Percentiles rank a stretch among this genome's conserved stretches.
These are phyloP conservation scores for Trichoderma breve DNA, from an alignment of 2,329 filamentous ascomycete species.

Conservation along the genomic window DNA sequence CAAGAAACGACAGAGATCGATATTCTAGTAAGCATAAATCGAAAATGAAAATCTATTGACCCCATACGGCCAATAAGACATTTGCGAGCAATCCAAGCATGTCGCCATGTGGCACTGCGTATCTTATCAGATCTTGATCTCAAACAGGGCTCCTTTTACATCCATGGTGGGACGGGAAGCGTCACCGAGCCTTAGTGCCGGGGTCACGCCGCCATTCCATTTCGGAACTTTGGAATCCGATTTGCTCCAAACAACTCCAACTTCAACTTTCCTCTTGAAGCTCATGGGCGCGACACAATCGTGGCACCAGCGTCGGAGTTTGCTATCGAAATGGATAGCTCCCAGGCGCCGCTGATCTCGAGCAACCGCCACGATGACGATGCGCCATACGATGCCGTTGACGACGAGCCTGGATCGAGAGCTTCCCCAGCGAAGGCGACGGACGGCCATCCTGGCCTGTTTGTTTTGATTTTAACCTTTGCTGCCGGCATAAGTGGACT, in stretches of 20 bases:
- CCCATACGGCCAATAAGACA: background rate
- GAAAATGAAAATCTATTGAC: too few species aligned
- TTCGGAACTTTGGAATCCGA: background rate
- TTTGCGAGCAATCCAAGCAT: background rate
- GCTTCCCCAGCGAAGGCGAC: constrained; percentile 31
- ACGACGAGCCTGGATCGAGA: constrained; percentile 25
- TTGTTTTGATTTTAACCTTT: constrained; percentile 61
- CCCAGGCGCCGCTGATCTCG: constrained; percentile 41
- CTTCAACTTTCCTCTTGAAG: background rate
- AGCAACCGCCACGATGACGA: constrained; percentile 31
- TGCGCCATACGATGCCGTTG: constrained; percentile 31
- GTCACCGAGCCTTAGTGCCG: constrained; percentile 11
- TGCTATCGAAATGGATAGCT: constrained; percentile 34
- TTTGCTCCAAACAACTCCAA: background rate
- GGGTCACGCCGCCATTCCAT: constrained; percentile 17
- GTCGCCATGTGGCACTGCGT: background rate
- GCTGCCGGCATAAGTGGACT: constrained; percentile 66
- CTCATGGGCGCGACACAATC: background rate
- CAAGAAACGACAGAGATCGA: background rate
- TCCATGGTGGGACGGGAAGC: background rate
- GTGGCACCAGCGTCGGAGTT: background rate
- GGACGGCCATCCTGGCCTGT: constrained; percentile 43
- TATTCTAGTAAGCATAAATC: background rate
- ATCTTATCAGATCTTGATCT: constrained; percentile 10
- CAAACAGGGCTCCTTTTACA: background rate